A percentile compares a stretch with the other conserved stretches of the same genome.
Conservation (phyloP, 2,329 filamentous ascomycete genomes). For the Neofusicoccum cordaticola region DNA sequence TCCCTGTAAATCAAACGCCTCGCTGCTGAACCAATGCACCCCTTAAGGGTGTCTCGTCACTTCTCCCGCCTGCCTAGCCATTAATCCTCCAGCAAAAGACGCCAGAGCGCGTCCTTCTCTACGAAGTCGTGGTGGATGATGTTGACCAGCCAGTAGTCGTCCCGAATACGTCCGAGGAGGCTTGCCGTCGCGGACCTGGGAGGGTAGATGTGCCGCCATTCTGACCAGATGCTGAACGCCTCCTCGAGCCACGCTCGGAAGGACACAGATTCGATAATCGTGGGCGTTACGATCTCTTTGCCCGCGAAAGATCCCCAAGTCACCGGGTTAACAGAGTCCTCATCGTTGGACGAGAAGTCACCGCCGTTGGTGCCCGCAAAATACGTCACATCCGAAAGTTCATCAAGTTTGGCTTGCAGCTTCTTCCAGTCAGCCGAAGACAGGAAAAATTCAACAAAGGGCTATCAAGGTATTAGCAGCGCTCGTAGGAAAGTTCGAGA, state of each 20-base stretch:
- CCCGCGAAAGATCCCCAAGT: slow-evolving; percentile 96
- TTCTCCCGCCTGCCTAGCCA: background rate
- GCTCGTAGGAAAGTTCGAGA: background rate
- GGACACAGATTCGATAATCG: slow-evolving; percentile 92
- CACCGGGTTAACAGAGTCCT: slow-evolving; percentile 80
- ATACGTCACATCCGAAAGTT: slow-evolving; percentile 68
- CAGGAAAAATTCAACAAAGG: slow-evolving; percentile 96
- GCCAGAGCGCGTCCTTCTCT: slow-evolving; percentile 69
- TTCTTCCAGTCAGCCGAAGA: slow-evolving; percentile 67
- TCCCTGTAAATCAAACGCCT: background rate
- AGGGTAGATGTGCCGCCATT: slow-evolving; percentile 90
- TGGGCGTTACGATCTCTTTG: slow-evolving; percentile 94
- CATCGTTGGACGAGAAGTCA: slow-evolving; percentile 68
- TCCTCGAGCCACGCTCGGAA: slow-evolving; percentile 95
- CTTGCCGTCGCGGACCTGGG: slow-evolving; percentile 67
- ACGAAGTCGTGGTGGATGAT: slow-evolving; percentile 79
- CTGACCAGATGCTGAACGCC: slow-evolving; percentile 90
- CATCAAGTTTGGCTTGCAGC: slow-evolving; percentile 64
- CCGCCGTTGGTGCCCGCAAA: slow-evolving; percentile 78
- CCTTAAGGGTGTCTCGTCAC: background rate
- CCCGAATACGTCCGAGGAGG: slow-evolving; percentile 64
- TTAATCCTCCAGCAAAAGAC: slow-evolving; percentile 49
- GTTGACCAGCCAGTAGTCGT: slow-evolving; percentile 85
- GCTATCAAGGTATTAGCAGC: slow-evolving; percentile 28
- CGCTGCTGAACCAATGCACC: background rate